Percentiles rank a stretch among this genome's conserved stretches.
phyloP scores from a whole-genome alignment of 805 yeast genomes.

The Starmerella riodocensis region DNA sequence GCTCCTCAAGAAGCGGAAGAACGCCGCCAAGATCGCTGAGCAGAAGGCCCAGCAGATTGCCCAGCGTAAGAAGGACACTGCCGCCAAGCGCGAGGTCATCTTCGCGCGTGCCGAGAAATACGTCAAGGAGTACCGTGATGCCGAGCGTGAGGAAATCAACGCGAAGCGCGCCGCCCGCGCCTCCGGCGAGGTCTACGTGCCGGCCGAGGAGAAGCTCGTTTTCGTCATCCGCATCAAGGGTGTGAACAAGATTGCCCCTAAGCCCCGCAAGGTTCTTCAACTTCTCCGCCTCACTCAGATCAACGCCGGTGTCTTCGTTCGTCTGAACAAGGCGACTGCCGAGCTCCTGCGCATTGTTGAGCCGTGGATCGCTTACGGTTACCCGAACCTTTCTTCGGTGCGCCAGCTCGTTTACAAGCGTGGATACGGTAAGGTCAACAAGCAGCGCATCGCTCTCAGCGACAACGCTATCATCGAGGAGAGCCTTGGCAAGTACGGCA shows the following conservation, averaged over 20 bases:
- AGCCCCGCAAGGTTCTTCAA: conserved; percentile 95
- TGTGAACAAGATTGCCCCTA: conserved; percentile 96
- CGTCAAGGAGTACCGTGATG: conserved; percentile 85
- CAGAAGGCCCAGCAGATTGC: conserved; percentile 40
- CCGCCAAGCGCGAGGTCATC: conserved; percentile 37
- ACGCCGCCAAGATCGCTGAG: conserved; percentile 43
- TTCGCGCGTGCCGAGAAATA: conserved; percentile 94
- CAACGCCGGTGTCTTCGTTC: conserved; percentile 90
- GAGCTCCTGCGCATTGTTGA: conserved; percentile 88
- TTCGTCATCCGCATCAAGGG: conserved; percentile 98
- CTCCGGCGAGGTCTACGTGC: conserved; percentile 83
- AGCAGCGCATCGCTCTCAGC: conserved; percentile 82
- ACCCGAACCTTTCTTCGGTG: conserved; percentile 84
- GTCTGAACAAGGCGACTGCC: conserved; percentile 87
- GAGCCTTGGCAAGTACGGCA: conserved; percentile 82
- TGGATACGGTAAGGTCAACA: conserved; percentile 94
- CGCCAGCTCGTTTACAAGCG: conserved; percentile 93
- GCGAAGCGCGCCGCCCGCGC: conserved; percentile 79
- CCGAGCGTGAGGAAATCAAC: conserved; percentile 79
- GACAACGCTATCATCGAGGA: conserved; percentile 85
- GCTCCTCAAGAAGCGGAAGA: conserved; percentile 46
- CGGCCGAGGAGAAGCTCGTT: conserved; percentile 87
- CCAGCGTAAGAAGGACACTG: conserved; percentile 27
- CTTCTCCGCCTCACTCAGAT: conserved; percentile 85
- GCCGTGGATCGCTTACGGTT: conserved; percentile 95